phyloP scores from a whole-genome alignment of 306 rosid species.

The Heteromeles arbutifolia region DNA sequence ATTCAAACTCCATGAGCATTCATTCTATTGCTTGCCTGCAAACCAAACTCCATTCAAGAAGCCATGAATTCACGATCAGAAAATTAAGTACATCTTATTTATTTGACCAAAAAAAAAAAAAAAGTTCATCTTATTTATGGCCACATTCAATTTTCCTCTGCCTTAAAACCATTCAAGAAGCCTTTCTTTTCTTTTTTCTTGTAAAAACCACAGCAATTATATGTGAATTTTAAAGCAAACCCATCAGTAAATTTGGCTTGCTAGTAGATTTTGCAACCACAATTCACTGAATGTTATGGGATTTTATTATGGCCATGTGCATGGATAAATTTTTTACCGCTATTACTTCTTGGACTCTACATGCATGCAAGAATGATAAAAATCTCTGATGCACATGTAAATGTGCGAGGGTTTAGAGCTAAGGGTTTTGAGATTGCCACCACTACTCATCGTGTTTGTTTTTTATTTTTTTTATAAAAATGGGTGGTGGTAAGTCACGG shows the following conservation, averaged over 20 bases:
- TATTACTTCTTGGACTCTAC: not conserved
- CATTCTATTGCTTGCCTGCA: slow-evolving; percentile 24
- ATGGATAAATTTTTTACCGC: not conserved
- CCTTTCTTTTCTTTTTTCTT: slow-evolving; percentile 8
- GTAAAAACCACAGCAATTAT: slow-evolving; percentile 1
- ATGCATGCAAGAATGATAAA: not conserved
- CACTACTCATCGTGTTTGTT: too few species aligned
- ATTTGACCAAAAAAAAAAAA: too few species aligned
- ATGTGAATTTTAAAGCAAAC: slow-evolving; percentile 5
- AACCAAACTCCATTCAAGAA: slow-evolving; percentile 47
- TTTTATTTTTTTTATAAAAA: too few species aligned
- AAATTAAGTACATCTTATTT: slow-evolving; percentile 31
- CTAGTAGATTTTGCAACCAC: not conserved
- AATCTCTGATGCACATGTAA: not conserved
- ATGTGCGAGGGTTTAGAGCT: not conserved
- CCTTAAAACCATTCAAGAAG: not conserved
- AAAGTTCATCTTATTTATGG: slow-evolving; percentile 29
- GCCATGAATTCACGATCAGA: slow-evolving; percentile 13
- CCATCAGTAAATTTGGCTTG: slow-evolving; percentile 18
- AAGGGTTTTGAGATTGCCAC: not conserved
- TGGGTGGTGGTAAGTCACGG: fast-evolving
- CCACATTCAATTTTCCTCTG: slow-evolving; percentile 19
- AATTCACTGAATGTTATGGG: not conserved
- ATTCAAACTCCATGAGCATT: not conserved
- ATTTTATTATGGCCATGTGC: not conserved